phyloP scores from a whole-genome alignment of 2,329 filamentous ascomycete genomes.

The Dactylellina parvicollis region DNA sequence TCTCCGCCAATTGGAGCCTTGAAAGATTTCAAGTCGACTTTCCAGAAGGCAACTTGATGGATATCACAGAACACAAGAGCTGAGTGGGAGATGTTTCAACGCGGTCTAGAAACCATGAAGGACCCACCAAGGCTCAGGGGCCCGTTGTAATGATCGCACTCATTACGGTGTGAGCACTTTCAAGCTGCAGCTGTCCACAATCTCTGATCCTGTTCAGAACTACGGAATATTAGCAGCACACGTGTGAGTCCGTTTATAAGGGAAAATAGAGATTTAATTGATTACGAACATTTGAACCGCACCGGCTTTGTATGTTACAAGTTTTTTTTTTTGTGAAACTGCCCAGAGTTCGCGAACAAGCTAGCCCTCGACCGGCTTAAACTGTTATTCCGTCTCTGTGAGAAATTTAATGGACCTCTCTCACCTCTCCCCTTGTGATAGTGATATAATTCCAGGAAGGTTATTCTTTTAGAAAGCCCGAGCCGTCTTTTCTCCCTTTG shows the following conservation, averaged over 20 bases:
- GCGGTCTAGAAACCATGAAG: neutral
- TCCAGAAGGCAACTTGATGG: neutral
- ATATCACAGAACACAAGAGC: neutral
- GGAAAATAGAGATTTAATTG: too few relatives aligned
- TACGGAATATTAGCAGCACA: neutral
- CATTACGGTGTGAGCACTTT: neutral
- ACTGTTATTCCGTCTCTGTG: conserved; percentile 3
- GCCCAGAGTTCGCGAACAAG: neutral
- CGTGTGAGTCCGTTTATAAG: neutral
- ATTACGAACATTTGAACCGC: too few relatives aligned
- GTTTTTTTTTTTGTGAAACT: too few relatives aligned
- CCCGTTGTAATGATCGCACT: neutral
- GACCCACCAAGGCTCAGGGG: neutral
- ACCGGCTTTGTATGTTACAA: too few relatives aligned
- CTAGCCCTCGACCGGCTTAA: neutral
- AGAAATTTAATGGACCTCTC: neutral
- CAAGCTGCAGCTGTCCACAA: neutral
- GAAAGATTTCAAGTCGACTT: neutral
- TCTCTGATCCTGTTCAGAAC: neutral
- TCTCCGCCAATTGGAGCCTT: neutral
- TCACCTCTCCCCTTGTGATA: conserved; percentile 27
- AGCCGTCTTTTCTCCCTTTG: conserved; percentile 45
- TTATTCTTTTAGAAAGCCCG: conserved; percentile 21
- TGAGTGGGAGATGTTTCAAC: conserved; percentile 30
- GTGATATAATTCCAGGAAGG: conserved; percentile 23